Evolutionary conservation across 2,329 filamentous ascomycete genomes (phyloP), one percentile per base, ranked within the genome.

Genomic region (Epichloe elymi): DNA sequence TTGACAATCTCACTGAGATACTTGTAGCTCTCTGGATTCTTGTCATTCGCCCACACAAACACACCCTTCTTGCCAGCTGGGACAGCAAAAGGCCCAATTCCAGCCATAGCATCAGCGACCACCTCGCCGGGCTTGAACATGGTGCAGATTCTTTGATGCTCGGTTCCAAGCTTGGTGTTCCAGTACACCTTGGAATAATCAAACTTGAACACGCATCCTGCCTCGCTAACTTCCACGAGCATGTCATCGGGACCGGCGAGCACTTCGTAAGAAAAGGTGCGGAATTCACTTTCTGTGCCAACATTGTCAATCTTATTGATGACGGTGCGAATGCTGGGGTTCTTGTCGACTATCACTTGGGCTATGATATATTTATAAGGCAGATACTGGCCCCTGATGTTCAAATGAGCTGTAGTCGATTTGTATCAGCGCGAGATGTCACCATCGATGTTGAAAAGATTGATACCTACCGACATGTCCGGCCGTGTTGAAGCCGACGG

Each of bases 101-200:
- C 93, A 0, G 90, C 91, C 91, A 97, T 98, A 57, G 96, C 85
- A 67, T 98, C 93, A 70, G 85, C 93, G 1, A 97, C 86, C 3
- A 89, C 89, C 62, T 97, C 86, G 39, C 93, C 90, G 6, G 85
- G 81, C 51, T 80, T 71, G 72, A 97, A 96, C 50, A 83, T 70
- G 49, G 76, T 72, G 53, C 91, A 80, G 15, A 97, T 73, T 3
- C 93, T 78, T 56, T 84, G 81, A 68, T 98, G 93, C 68, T 98
- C 93, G 0, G 82, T 86, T 61, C 94, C 85, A 14, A 98, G 79
- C 58, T 91, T 83, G 61, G 83, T 89, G 69, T 98, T 98, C 91
- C 91, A 98, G 74, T 98, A 98, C 4, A 98, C 93, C 59, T 94
- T 94, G 55, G 86, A 80, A 67, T 95, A 98, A 71, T 98, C 87